Conservation (phyloP, 805 yeast genomes). For the Lipomyces sp. region DNA sequence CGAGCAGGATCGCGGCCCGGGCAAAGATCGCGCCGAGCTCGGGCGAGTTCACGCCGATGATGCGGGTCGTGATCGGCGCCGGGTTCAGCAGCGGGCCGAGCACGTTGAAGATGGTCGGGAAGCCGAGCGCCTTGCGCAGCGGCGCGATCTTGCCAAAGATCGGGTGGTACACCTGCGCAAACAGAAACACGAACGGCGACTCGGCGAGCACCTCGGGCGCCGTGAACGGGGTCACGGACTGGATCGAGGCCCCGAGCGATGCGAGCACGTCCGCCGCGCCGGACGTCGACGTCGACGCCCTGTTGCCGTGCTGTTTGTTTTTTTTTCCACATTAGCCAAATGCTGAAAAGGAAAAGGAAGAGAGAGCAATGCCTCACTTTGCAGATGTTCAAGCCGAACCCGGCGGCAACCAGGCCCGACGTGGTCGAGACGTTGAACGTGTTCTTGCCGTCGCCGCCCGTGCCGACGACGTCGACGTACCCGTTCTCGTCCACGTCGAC, state of each 20-base stretch:
- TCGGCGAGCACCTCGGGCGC: constrained; percentile 54
- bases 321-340: no score
- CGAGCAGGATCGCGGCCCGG: constrained; percentile 66
- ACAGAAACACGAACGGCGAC: constrained; percentile 61
- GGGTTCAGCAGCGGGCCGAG: constrained; percentile 95
- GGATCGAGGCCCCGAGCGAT: constrained; percentile 77
- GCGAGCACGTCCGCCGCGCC: constrained; percentile 91
- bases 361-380: no score
- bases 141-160: constrained; percentile 83
- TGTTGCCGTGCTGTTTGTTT: constrained; percentile 77
- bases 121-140: constrained; percentile 72
- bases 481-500: constrained; percentile 46
- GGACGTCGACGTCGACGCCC: constrained; percentile 87
- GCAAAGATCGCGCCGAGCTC: constrained; percentile 80
- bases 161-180: constrained; percentile 92
- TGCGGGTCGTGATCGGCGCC: constrained; percentile 70
- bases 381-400: constrained; percentile 73
- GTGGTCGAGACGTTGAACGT: constrained; percentile 96
- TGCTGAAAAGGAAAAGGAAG: no score
- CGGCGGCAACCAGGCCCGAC: constrained; percentile 90
- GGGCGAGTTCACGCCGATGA: constrained; percentile 85
- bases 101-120: constrained; percentile 91
- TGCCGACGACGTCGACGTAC: constrained; percentile 88
- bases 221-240: constrained; percentile 59
- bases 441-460: constrained; percentile 98